phyloP scores from a whole-genome alignment of 2,329 filamentous ascomycete species.

The Talaromyces islandicus region DNA sequence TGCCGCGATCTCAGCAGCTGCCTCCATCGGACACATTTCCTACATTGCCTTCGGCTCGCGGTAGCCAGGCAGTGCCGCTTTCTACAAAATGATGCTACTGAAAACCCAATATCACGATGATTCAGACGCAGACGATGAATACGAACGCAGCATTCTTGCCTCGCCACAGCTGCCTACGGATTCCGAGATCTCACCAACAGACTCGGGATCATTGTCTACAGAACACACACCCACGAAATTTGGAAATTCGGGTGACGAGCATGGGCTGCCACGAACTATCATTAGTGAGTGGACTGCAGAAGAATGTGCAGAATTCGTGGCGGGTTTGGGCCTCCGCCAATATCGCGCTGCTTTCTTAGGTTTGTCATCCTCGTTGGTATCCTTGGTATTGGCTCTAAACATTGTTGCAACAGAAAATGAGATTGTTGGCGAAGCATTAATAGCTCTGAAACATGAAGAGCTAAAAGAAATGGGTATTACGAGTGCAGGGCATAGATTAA shows the following conservation, averaged over 20 bases:
- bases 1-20: too few species aligned
- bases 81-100: slow-evolving; percentile 6
- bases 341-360: slow-evolving; percentile 80
- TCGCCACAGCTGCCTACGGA: slow-evolving; percentile 52
- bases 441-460: slow-evolving; percentile 85
- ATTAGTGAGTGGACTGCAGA: slow-evolving; percentile 65
- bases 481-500: slow-evolving; percentile 90
- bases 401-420: slow-evolving; percentile 68
- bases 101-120: slow-evolving; percentile 54
- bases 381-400: background rate
- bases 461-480: slow-evolving; percentile 89
- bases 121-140: slow-evolving; percentile 61
- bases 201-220: slow-evolving; percentile 53
- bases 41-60: background rate
- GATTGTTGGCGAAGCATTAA: slow-evolving; percentile 84
- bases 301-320: slow-evolving; percentile 85
- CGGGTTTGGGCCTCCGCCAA: slow-evolving; percentile 70
- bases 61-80: background rate
- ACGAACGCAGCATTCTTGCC: slow-evolving; percentile 54
- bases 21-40: background rate
- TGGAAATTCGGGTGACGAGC: slow-evolving; percentile 46
- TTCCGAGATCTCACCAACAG: slow-evolving; percentile 52
- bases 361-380: slow-evolving; percentile 41
- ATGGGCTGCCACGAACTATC: slow-evolving; percentile 48
- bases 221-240: slow-evolving; percentile 60